These are phyloP conservation scores for Gliomastix tumulicola DNA, from an alignment of 2,329 filamentous ascomycete species.

Conservation along the genomic window DNA sequence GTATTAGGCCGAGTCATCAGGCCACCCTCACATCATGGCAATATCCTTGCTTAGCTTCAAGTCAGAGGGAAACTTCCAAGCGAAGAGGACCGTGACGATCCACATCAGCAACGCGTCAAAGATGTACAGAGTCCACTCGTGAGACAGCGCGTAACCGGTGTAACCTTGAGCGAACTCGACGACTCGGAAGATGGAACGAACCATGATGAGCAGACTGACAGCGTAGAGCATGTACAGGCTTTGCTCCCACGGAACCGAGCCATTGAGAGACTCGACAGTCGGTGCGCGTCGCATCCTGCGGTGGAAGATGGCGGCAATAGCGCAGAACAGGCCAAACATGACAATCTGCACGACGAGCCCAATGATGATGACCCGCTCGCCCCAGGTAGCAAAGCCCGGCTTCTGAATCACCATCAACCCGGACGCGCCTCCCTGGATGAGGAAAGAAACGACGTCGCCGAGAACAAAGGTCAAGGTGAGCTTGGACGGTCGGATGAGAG, in stretches of 20 bases:
- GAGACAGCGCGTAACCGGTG: slow-evolving; percentile 26
- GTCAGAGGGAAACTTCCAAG: neutral
- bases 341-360: slow-evolving; percentile 51
- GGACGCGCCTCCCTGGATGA: slow-evolving; percentile 35
- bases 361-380: slow-evolving; percentile 41
- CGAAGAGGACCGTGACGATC: slow-evolving; percentile 9
- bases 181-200: slow-evolving; percentile 36
- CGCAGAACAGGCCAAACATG: slow-evolving; percentile 45
- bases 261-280: slow-evolving; percentile 5
- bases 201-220: slow-evolving; percentile 29
- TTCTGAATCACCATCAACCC: slow-evolving; percentile 17
- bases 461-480: slow-evolving; percentile 43
- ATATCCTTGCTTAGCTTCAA: too few species aligned
- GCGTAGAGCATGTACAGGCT: slow-evolving; percentile 27
- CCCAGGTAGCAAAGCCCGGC: slow-evolving; percentile 17
- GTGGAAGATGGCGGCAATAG: slow-evolving; percentile 36
- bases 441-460: slow-evolving; percentile 41
- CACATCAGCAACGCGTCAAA: slow-evolving; percentile 26
- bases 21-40: too few species aligned
- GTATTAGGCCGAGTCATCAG: too few species aligned
- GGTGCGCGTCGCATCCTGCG: slow-evolving; percentile 10
- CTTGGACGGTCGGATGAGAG: slow-evolving; percentile 19
- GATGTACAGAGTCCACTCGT: slow-evolving; percentile 34
- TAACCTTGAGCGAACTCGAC: slow-evolving; percentile 38
- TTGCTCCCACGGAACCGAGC: slow-evolving; percentile 21